Base-by-base conservation (phyloP, 108 stramenopile genomes). In the Nitzschia sp. region DNA sequence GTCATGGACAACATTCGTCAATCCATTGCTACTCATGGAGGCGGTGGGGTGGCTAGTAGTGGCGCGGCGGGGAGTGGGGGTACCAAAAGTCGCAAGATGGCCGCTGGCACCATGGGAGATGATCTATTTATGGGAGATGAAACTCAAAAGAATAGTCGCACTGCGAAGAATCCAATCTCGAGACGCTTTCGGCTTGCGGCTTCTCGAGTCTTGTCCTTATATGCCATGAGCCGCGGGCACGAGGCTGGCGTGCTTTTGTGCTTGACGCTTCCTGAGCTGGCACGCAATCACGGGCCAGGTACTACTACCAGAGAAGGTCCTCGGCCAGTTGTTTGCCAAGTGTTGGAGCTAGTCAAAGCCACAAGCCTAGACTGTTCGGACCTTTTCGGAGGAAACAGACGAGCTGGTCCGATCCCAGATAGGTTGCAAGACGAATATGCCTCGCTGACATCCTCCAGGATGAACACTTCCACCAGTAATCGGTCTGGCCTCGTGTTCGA, bases 131-230 rank as follows among this genome's bases (percentile, higher is more conserved):
- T 62, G 21, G 42, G 46, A 9, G 63, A 60, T 63, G 36, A 73
- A 73, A 59, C 84, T 61, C 70, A 64, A 48, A 4, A 82, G 70
- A 54, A 24, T 0, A 76, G 66, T 57, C 70, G 71, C 64, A 69
- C 55, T 36, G 73, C 46, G 35, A 58, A 36, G 3, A 74, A 58
- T 84, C 86, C 48, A 23, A 83, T 32, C 32, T 61, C 81, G 2
- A 33, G 70, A 58, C 74, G 93, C 35, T 94, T 94, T 64, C 85
- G 76, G 31, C 63, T 90, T 27, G 89, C 91, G 9, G 79, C 87
- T 18, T 90, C 91, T 19, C 77, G 89, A 27, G 72, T 85, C 31
- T 54, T 92, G 54, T 55, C 69, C 8, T 74, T 92, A 53, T 95
- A 87, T 54, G 71, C 86, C 9, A 75, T 82, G 69, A 69, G 80